These are phyloP conservation scores for Carnegiea gigantea DNA, from an alignment of 179 eudicot genomes.

Conservation along the genomic window DNA sequence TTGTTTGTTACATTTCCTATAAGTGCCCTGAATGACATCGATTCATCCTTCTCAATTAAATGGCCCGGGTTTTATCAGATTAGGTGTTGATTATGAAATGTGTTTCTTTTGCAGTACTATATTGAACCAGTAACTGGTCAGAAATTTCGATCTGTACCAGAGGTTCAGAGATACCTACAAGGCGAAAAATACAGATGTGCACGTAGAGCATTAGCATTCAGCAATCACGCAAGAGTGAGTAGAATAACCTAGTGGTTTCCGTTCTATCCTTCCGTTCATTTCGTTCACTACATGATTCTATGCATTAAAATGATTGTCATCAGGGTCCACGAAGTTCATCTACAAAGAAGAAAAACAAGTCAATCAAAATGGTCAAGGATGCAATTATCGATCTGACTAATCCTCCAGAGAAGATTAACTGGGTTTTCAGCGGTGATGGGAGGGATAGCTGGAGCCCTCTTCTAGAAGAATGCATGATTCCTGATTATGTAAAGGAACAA, in stretches of 20 bases:
- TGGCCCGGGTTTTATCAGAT: not conserved
- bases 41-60: not conserved
- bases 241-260: not conserved
- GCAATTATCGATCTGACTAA: conserved; percentile 34
- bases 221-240: conserved; percentile 44
- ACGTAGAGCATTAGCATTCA: conserved; percentile 39
- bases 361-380: conserved; percentile 30
- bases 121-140: conserved; percentile 59
- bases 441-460: conserved; percentile 64
- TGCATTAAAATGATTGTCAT: not conserved
- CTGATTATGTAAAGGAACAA: conserved; percentile 56
- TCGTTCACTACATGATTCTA: not conserved
- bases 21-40: not conserved
- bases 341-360: conserved; percentile 37
- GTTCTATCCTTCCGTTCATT: not conserved
- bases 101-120: conserved; percentile 56
- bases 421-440: conserved; percentile 63
- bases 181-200: conserved; percentile 23
- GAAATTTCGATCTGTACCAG: conserved; percentile 57
- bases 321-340: conserved; percentile 35
- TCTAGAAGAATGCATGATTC: conserved; percentile 46
- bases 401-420: conserved; percentile 61
- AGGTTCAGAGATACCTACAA: conserved; percentile 36
- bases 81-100: not conserved
- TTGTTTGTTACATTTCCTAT: too few relatives aligned